Conservation (phyloP, 1,139 yeast genomes). For the Saccharomyces pastorianus region DNA sequence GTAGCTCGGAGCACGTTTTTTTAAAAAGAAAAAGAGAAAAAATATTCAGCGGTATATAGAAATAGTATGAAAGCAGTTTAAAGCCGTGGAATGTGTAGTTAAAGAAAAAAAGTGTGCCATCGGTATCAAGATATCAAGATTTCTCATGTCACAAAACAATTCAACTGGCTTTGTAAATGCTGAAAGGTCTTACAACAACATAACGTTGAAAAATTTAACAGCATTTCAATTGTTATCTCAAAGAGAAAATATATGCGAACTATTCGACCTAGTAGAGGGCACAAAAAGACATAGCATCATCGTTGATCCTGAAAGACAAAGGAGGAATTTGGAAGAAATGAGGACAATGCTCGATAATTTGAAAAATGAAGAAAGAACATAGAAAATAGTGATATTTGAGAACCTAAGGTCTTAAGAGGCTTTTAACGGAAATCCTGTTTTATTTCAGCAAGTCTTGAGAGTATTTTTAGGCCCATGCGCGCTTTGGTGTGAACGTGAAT, state of each 20-base stretch:
- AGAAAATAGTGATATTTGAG: too few relatives aligned
- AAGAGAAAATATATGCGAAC: conserved; percentile 26
- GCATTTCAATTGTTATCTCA: conserved; percentile 26
- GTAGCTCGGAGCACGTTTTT: too few relatives aligned
- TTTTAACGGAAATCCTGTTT: too few relatives aligned
- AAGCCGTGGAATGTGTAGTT: too few relatives aligned
- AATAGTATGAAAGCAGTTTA: too few relatives aligned
- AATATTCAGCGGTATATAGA: too few relatives aligned
- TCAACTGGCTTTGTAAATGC: not conserved
- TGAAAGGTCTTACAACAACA: conserved; percentile 10
- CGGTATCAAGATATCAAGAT: not conserved
- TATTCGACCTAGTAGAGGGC: conserved; percentile 25
- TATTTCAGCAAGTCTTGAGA: too few relatives aligned
- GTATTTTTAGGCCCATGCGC: too few relatives aligned
- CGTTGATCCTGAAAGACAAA: conserved; percentile 13
- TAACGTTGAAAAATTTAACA: conserved; percentile 26
- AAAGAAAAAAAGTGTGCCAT: too few relatives aligned
- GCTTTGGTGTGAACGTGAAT: too few relatives aligned
- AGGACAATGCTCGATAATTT: conserved; percentile 14
- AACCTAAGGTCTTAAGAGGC: too few relatives aligned
- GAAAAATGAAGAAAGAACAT: not conserved
- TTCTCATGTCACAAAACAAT: not conserved
- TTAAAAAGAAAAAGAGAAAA: too few relatives aligned
- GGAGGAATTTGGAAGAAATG: conserved; percentile 12
- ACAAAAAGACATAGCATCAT: conserved; percentile 14